Evolutionary conservation across 495 filamentous ascomycete species (phyloP), one percentile per base, ranked within the genome.

Genomic region (Aspergillus biplanus): DNA sequence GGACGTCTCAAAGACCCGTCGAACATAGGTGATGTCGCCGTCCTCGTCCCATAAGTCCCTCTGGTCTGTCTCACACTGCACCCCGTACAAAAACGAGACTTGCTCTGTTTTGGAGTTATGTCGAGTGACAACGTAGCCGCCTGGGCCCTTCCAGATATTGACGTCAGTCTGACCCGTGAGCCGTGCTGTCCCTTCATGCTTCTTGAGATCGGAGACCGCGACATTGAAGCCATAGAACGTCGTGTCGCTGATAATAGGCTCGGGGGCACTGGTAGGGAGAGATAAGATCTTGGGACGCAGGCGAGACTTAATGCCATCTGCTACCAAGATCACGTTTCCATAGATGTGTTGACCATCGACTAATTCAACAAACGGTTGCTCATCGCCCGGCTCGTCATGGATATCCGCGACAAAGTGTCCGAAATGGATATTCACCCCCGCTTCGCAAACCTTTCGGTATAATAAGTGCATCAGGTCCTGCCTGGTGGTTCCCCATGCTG

Each of bases 31-130:
- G 5, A 52, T 52, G 12, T 52, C 49, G 1, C 49, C 49, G 4
- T 52, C 12, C 12, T 52, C 49, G 49, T 52, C 49, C 49, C 49
- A 52, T 32, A 52, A 4, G 18, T 52, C 49, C 12, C 31, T 21
- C 49, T 52, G 49, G 49, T 52, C 49, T 12, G 49, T 52, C 49
- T 18, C n/a, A 12, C n/a, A 52, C 49, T 52, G 49, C n/a, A 52
- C 12, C 3, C 49, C 49, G 21, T 21, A 52, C 1, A 52, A 4
- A 21, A 52, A 52, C 6, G 49, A 52, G 49, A 52, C 49, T 1
- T 52, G n/a, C 8, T 52, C 6, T 2, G 49, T 52, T 31, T 52
- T 52, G 13, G 49, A 52, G 49, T 52, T 52, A 21, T 52, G 15
- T 2, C 49, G 13, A 12, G n/a, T 52, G 0, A 52, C 49, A 6